A percentile compares a stretch with the other conserved stretches of the same genome.
phyloP scores from a whole-genome alignment of 176 grass and related monocot species.

The Oryza australiensis region DNA sequence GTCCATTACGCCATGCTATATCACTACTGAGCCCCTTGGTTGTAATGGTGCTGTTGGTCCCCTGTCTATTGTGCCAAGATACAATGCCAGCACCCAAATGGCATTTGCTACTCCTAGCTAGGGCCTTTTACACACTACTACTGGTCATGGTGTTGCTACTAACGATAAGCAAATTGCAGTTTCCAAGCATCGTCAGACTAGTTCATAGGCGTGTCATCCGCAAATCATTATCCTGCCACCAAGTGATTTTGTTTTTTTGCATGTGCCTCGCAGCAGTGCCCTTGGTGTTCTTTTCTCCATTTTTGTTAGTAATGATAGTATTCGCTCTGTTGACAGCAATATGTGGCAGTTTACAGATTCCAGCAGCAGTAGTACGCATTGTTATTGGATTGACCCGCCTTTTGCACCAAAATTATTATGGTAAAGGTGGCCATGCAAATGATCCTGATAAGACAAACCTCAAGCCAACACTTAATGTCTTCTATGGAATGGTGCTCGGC shows the following conservation, averaged over 20 bases:
- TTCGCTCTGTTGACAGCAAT: background rate
- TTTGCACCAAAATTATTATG: background rate
- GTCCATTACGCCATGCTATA: background rate
- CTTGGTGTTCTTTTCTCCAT: background rate
- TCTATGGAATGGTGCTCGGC: constrained; percentile 3
- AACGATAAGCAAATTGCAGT: background rate
- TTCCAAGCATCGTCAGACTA: background rate
- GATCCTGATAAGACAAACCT: background rate
- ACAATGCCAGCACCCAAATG: background rate
- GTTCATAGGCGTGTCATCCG: background rate
- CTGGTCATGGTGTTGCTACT: background rate
- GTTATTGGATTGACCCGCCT: background rate
- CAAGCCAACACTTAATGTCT: background rate
- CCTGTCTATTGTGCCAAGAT: background rate
- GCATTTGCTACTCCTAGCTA: background rate
- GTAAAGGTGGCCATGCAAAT: background rate
- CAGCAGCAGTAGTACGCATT: background rate
- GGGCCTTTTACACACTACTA: background rate
- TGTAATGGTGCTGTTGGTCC: background rate
- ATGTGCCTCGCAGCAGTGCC: background rate
- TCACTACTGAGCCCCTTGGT: background rate
- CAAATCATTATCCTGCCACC: background rate
- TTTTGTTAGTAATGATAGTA: background rate
- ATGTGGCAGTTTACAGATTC: background rate
- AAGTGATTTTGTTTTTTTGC: background rate